Base-by-base conservation (phyloP, 345 rosid genomes). In the Hevea brasiliensis region DNA sequence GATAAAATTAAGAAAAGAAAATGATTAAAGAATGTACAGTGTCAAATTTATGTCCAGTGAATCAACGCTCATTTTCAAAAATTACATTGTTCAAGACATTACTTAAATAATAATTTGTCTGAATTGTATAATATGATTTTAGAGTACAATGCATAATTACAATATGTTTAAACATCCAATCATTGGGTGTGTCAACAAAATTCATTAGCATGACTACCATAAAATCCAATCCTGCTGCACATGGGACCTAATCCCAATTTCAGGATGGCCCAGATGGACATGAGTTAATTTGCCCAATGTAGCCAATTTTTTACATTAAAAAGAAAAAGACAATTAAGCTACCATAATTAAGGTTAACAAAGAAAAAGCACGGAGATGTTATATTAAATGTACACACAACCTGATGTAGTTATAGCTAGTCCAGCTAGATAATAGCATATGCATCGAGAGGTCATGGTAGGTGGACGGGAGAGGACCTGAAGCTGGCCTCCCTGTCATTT, bases 401-500 rank as follows among this genome's bases (percentile, higher is more conserved):
- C 37, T 32, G 37, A 32, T 32, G 37, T 32, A 32, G 37, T 32
- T 32, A 32, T 32, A 32, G 37, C 3, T 32, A 32, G 37, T 32
- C 2, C 4, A 32, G 37, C 3, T 32, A 32, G 37, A 2, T 32
- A 32, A 32, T 32, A 32, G 37, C 37, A 32, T n/a, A n/a, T 32
- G 37, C 37, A 32, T 32, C 3, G 37, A 1, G 37, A 32, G 37
- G 37, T 32, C 37, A 32, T 32, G 4, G 37, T 32, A 32, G 37
- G 37, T 32, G 37, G 37, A 32, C 2, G 4, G 37, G 37, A 32
- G 37, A 32, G 48, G 61, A 3, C 48, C 42, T 73, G 62, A 63
- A 17, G 55, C 76, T 42, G 69, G 70, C 60, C 27, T 74, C 32
- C 41, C 32, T 42, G 61, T 68, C 78, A 61, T 61, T 61, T 54